phyloP scores from a whole-genome alignment of 2,329 filamentous ascomycete genomes.

The Kalaharituber pfeilii region DNA sequence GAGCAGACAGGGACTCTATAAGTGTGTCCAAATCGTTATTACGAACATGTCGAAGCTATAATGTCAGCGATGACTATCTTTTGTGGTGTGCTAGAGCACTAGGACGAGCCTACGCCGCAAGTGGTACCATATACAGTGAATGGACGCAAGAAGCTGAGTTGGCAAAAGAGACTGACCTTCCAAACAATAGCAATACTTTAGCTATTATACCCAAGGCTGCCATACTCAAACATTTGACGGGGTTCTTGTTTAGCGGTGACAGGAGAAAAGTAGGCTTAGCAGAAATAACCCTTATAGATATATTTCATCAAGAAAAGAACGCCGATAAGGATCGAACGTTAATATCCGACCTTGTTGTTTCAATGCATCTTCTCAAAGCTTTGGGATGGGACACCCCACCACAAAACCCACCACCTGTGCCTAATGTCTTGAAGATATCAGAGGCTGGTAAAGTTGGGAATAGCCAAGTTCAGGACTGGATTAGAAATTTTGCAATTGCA shows the following conservation, averaged over 20 bases:
- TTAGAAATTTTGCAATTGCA: constrained; percentile 42
- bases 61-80: constrained; percentile 50
- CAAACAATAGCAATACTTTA: constrained; percentile 19
- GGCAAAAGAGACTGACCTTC: constrained; percentile 27
- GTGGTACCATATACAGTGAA: constrained; percentile 46
- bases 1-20: constrained; percentile 46
- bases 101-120: constrained; percentile 65
- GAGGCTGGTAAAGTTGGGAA: constrained; percentile 23
- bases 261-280: constrained; percentile 26
- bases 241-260: constrained; percentile 42
- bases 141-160: constrained; percentile 44
- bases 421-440: constrained; percentile 23
- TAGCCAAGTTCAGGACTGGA: constrained; percentile 40
- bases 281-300: constrained; percentile 17
- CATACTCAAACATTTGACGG: constrained; percentile 44
- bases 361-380: constrained; percentile 35
- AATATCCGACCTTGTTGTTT: constrained; percentile 36
- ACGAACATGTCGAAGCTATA: constrained; percentile 52
- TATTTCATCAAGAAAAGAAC: constrained; percentile 16
- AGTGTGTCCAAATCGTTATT: constrained; percentile 50
- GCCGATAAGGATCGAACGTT: constrained; percentile 3
- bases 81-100: constrained; percentile 74
- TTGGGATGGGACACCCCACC: constrained; percentile 37
- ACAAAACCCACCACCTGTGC: constrained; percentile 20
- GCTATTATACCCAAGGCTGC: constrained; percentile 44